Evolutionary conservation across 2,329 filamentous ascomycete genomes (phyloP).

Genomic region (Aspergillus caelatus): DNA sequence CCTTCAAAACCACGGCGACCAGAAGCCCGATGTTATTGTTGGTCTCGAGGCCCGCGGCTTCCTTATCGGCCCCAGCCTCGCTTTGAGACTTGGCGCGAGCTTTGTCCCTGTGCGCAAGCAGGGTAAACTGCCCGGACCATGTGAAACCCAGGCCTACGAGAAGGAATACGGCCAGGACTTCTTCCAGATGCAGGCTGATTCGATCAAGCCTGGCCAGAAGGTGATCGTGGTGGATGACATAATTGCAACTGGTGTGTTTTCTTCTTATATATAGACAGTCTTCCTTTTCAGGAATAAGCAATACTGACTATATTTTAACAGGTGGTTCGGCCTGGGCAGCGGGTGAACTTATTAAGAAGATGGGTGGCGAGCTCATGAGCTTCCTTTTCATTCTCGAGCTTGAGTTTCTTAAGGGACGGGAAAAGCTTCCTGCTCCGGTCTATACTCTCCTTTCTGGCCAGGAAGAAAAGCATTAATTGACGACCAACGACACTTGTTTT

Average conservation of each 20-base stretch:
- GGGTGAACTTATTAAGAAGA: slow-evolving; percentile 79
- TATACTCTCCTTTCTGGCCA: slow-evolving; percentile 78
- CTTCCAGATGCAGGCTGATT: slow-evolving; percentile 93
- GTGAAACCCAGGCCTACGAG: slow-evolving; percentile 80
- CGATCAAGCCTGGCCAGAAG: slow-evolving; percentile 81
- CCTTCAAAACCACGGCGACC: slow-evolving; percentile 60
- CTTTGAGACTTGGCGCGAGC: slow-evolving; percentile 75
- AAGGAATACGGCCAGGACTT: slow-evolving; percentile 97
- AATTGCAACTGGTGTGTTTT: slow-evolving; percentile 84
- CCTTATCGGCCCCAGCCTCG: slow-evolving; percentile 88
- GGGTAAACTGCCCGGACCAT: slow-evolving; percentile 92
- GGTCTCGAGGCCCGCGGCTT: slow-evolving; percentile 94
- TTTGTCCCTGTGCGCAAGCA: slow-evolving; percentile 95
- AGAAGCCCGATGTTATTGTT: slow-evolving; percentile 84
- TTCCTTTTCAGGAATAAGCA: not conserved
- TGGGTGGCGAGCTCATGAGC: slow-evolving; percentile 82
- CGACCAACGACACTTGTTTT: slow-evolving; percentile 10
- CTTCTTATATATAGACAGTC: not conserved
- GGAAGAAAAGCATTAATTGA: slow-evolving; percentile 33
- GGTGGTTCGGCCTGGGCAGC: slow-evolving; percentile 90
- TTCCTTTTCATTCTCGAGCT: slow-evolving; percentile 97
- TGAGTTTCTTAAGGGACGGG: slow-evolving; percentile 85
- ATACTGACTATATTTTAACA: slow-evolving; percentile 40
- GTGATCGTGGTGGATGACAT: slow-evolving; percentile 96
- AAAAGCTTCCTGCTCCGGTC: slow-evolving; percentile 82